phyloP scores from a whole-genome alignment of 176 grass and related monocot species.

The Juncus inflexus region DNA sequence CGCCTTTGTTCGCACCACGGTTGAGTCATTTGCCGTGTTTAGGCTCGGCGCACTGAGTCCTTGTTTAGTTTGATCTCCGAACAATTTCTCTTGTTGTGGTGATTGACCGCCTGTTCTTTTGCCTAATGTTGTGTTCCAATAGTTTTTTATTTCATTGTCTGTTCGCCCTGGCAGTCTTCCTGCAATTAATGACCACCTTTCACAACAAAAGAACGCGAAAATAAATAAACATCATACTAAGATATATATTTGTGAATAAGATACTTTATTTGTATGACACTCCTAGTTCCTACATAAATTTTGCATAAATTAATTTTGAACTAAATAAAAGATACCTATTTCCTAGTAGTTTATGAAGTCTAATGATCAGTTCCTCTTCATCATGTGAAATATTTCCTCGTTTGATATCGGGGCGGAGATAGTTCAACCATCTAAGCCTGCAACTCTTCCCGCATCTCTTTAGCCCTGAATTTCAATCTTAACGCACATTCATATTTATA shows the following conservation, averaged over 20 bases:
- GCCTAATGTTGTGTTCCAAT: conserved; percentile 87
- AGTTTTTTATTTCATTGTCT: conserved; percentile 99
- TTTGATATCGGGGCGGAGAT: conserved; percentile 75
- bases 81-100: neutral
- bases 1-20: conserved; percentile 14
- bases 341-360: conserved; percentile 84
- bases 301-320: neutral
- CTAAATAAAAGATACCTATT: conserved; percentile 38
- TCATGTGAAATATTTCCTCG: conserved; percentile 74
- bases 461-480: conserved; percentile 31
- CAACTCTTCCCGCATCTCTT: conserved; percentile 84
- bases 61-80: neutral
- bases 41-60: neutral
- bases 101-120: conserved; percentile 30
- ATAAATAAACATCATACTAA: neutral
- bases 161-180: conserved; percentile 88
- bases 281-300: neutral
- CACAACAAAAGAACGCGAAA: neutral
- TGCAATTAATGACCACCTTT: conserved; percentile 78
- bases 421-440: conserved; percentile 74
- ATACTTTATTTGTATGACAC: neutral
- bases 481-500: neutral
- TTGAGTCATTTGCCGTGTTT: neutral
- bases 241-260: neutral
- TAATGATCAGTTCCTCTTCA: conserved; percentile 82